These are phyloP conservation scores for Akebia trifoliata DNA, from an alignment of 164 flowering plant species.

Conservation along the genomic window DNA sequence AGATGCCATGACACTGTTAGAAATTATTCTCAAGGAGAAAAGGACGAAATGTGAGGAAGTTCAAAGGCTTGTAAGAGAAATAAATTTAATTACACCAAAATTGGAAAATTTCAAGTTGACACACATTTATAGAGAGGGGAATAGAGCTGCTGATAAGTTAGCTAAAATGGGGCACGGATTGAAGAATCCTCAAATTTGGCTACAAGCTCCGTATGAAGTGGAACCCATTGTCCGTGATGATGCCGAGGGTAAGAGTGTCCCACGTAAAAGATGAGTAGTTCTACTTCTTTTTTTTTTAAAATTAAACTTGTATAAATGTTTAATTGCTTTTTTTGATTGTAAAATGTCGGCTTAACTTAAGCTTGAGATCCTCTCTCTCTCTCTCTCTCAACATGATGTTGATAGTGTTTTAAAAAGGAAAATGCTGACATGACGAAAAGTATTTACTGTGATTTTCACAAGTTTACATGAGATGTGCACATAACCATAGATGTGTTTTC, in stretches of 20 bases:
- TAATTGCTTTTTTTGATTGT: no score
- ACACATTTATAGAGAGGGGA: constrained; percentile 68
- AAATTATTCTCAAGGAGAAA: constrained; percentile 32
- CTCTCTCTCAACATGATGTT: no score
- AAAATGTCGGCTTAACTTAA: no score
- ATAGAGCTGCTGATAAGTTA: constrained; percentile 61
- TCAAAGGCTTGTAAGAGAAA: constrained; percentile 29
- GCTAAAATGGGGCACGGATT: constrained; percentile 56
- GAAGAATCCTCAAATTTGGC: constrained; percentile 48
- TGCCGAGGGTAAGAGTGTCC: constrained; percentile 47
- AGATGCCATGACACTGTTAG: constrained; percentile 55
- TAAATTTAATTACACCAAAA: constrained; percentile 46
- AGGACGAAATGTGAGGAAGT: constrained; percentile 31
- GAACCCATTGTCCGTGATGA: constrained; percentile 47
- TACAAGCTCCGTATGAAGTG: constrained; percentile 44
- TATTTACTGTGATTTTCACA: no score
- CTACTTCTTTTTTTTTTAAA: not conserved
- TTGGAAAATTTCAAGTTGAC: constrained; percentile 37
- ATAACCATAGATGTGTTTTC: no score
- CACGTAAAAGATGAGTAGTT: constrained; percentile 29
- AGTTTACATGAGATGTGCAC: no score
- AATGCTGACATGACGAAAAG: no score
- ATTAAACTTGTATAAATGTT: not conserved
- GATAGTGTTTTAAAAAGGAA: no score
- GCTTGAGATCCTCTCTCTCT: no score